Evolutionary conservation across 345 rosid genomes (phyloP), one percentile per base, ranked within the genome.

Genomic region (Moringa oleifera): DNA sequence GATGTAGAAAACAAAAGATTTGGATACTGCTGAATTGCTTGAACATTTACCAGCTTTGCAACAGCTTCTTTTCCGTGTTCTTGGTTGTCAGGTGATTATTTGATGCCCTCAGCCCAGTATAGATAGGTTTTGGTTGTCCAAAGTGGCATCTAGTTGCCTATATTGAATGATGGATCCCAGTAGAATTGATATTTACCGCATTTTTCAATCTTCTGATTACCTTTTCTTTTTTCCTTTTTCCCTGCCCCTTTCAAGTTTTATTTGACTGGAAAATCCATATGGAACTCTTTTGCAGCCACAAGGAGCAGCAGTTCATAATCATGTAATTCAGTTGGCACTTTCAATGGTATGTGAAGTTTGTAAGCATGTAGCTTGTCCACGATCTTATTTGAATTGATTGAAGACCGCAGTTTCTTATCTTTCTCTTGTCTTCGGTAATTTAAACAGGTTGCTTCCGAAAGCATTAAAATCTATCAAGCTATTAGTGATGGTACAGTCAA

Each of bases 31-130:
- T 36, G 99, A 88, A 60, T 77, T 94, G 72, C 91, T 94, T 51
- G 87, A 88, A 60, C 97, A 94, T 41, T 83, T 94, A 68, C 99
- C 97, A 61, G 88, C 91, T 51, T 68, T 94, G 68, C 99, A 94
- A 67, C 89, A 84, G 73, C 96, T 94, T 71, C 97, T 90, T 62
- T 94, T 84, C 59, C 97, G 91, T 64, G 89, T 86, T 67, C 86
- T 94, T 76, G 89, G 83, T 57, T 94, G 99, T 73, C 95, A 80
- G 96, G 99, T 93, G 64, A 73, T 59, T 61, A 2, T 64, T 65
- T 65, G 37, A 17, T 19, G 25, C 46, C 63, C 49, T 41, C 17
- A 1, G 12, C 12, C 17, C 12, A 41, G 3, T 28, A 28, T 28
- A 28, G 33, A 3, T 28, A 8, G 33, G 3, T 28, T 28, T 28